Evolutionary conservation across 352 stramenopile genomes (phyloP).

Genomic region (Sclerospora graminicola): DNA sequence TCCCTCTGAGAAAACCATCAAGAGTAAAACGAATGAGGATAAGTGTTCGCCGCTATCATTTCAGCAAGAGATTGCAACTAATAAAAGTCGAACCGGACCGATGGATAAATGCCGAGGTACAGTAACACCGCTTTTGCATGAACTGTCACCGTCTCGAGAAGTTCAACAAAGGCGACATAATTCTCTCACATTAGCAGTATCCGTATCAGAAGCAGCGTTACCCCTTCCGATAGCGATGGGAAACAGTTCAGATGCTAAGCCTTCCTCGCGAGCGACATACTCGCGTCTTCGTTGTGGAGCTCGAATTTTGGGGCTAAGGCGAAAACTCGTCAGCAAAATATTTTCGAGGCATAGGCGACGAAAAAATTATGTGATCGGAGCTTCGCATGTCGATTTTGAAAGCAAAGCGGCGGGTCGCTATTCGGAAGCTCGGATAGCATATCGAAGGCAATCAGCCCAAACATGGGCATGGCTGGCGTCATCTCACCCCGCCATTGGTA

Average conservation of each 20-base stretch:
- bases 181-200: background rate
- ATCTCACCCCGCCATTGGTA: too few species aligned
- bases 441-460: too few species aligned
- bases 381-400: too few species aligned
- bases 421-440: too few species aligned
- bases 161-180: too few species aligned
- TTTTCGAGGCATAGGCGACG: conserved; percentile 7
- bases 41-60: conserved; percentile 12
- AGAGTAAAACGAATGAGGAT: too few species aligned
- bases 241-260: background rate
- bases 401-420: too few species aligned
- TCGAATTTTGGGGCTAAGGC: conserved; percentile 12
- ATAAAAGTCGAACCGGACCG: background rate
- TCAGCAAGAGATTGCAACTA: conserved; percentile 1
- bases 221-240: too few species aligned
- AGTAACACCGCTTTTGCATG: background rate
- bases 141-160: background rate
- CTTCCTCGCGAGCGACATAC: conserved; percentile 1
- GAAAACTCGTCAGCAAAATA: conserved; percentile 6
- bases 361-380: too few species aligned
- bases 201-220: too few species aligned
- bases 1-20: too few species aligned
- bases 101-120: conserved; percentile 1
- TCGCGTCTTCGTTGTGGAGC: conserved; percentile 7
- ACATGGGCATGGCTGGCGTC: too few species aligned